Percentiles rank a stretch among this genome's conserved stretches.
These are phyloP conservation scores for Kalanchoe fedtschenkoi DNA, from an alignment of 164 flowering plant genomes.

Conservation along the genomic window DNA sequence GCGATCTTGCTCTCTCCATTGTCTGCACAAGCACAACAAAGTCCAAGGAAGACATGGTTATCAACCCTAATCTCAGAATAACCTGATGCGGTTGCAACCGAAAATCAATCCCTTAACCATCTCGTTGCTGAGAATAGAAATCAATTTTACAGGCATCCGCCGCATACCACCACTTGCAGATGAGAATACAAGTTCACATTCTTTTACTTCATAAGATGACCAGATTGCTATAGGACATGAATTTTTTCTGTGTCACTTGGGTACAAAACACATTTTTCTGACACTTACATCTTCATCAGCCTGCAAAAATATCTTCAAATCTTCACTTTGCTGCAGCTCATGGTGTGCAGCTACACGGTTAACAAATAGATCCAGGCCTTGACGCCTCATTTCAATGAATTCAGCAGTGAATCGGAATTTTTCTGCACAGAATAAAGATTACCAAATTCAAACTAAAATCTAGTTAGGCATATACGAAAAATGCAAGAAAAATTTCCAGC, in stretches of 20 bases:
- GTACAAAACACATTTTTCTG: neutral
- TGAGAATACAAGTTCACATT: too few relatives aligned
- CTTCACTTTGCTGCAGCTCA: constrained; percentile 87
- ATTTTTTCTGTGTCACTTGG: too few relatives aligned
- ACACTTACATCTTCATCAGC: constrained; percentile 80
- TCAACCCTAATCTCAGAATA: neutral
- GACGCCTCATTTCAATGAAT: constrained; percentile 96
- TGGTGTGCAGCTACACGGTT: constrained; percentile 84
- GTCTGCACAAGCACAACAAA: constrained; percentile 33
- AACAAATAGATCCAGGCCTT: constrained; percentile 73
- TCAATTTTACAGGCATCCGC: too few relatives aligned
- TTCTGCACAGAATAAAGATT: constrained; percentile 39
- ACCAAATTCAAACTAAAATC: neutral
- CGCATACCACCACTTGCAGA: too few relatives aligned
- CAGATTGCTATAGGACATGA: too few relatives aligned
- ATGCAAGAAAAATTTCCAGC: neutral
- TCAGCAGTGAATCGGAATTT: constrained; percentile 96
- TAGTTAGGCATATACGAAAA: neutral
- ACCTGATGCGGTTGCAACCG: neutral
- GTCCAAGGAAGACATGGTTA: neutral
- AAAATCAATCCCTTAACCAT: neutral
- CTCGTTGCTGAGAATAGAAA: too few relatives aligned
- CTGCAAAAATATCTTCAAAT: constrained; percentile 73
- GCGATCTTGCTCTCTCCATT: constrained; percentile 78
- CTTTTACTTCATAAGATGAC: too few relatives aligned